Conservation (phyloP, 129 eudicot species). For the Saussurea involucrata region DNA sequence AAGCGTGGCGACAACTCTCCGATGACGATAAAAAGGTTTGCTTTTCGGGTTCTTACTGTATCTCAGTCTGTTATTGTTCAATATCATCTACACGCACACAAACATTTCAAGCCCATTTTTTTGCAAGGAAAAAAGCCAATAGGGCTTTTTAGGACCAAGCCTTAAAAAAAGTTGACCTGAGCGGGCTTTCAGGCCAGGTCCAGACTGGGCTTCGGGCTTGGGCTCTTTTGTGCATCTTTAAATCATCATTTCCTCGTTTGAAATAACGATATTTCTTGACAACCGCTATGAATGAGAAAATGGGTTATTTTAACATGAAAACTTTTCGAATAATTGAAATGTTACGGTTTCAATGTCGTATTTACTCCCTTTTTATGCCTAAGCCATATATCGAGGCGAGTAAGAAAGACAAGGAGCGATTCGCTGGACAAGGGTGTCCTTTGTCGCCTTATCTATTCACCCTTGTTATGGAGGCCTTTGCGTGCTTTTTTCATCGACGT, state of each 20-base stretch:
- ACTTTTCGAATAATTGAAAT: background rate
- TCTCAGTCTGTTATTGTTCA: background rate
- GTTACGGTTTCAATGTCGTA: background rate
- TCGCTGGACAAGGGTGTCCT: too few relatives aligned
- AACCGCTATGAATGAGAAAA: background rate
- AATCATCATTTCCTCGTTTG: background rate
- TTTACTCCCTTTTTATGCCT: background rate
- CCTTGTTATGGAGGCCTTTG: too few relatives aligned
- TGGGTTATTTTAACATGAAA: background rate
- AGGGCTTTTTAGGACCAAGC: too few relatives aligned
- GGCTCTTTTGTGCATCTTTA: background rate
- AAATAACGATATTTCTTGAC: background rate
- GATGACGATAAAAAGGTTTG: conserved; percentile 38
- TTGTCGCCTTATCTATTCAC: too few relatives aligned
- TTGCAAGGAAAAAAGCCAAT: background rate
- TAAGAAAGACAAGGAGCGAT: conserved; percentile 62
- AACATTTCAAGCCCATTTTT: background rate
- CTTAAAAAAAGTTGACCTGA: too few relatives aligned
- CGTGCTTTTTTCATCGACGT: too few relatives aligned
- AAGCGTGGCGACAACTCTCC: conserved; percentile 54
- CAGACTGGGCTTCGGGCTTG: background rate
- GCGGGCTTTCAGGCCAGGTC: background rate
- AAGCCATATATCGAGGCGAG: conserved; percentile 64
- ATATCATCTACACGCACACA: too few relatives aligned
- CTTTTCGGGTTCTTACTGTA: background rate